These are phyloP conservation scores for Sugiyamaella lignohabitans DNA, from an alignment of 805 yeast species.

Conservation along the genomic window DNA sequence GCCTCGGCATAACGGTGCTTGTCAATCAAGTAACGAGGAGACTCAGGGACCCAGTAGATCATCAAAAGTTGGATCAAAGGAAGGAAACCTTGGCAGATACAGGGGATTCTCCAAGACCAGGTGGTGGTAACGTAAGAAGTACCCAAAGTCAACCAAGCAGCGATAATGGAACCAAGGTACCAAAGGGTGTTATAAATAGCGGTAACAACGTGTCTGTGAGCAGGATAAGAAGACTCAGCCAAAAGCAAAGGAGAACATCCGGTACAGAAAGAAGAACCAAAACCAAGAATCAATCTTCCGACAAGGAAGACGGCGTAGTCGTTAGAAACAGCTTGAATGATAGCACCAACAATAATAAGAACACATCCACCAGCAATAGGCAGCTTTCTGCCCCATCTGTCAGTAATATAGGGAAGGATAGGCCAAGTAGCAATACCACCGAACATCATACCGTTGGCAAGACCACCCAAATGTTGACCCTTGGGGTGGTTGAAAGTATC, in stretches of 20 bases:
- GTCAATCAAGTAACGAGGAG: constrained; percentile 73
- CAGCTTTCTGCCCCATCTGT: constrained; percentile 56
- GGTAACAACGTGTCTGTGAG: constrained; percentile 54
- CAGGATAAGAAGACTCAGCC: constrained; percentile 61
- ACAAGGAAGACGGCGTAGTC: constrained; percentile 58
- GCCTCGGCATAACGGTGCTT: constrained; percentile 53
- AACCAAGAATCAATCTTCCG: constrained; percentile 63
- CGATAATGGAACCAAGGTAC: constrained; percentile 64
- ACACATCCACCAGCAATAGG: constrained; percentile 45
- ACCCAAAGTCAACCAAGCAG: constrained; percentile 72
- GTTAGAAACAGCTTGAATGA: constrained; percentile 38
- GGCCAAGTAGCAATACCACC: constrained; percentile 71
- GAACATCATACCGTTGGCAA: constrained; percentile 27
- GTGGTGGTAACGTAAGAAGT: constrained; percentile 39
- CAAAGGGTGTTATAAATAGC: constrained; percentile 61
- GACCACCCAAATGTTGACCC: constrained; percentile 14
- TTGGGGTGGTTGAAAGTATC: constrained; percentile 12
- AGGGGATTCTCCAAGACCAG: constrained; percentile 68
- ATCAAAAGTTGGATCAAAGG: constrained; percentile 47
- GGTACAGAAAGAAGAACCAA: constrained; percentile 68
- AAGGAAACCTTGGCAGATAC: constrained; percentile 61
- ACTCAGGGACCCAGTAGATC: constrained; percentile 67
- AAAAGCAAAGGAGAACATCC: constrained; percentile 76
- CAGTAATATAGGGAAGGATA: constrained; percentile 54
- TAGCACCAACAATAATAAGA: constrained; percentile 53